Evolutionary conservation across 371 early-diverging fungal genomes (phyloP).

Genomic region (Syncephalastrum monosporum): DNA sequence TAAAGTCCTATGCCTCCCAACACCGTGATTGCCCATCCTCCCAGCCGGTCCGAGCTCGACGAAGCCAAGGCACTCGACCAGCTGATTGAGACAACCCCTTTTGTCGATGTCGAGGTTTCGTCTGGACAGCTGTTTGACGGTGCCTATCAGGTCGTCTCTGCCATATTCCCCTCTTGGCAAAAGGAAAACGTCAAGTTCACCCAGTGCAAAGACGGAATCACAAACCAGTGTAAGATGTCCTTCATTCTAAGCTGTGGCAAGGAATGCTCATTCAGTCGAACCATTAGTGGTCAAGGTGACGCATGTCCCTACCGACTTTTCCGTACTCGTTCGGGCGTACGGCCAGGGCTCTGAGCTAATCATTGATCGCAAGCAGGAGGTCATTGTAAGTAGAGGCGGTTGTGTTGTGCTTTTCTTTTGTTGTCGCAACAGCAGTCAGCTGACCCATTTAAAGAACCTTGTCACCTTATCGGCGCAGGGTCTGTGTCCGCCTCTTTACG

Average conservation of each 20-base stretch:
- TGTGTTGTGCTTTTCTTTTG: slow-evolving; percentile 1
- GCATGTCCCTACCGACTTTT: slow-evolving; percentile 56
- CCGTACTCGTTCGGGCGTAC: slow-evolving; percentile 86
- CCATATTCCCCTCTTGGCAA: slow-evolving; percentile 79
- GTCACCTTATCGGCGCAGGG: slow-evolving; percentile 68
- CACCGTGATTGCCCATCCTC: too few relatives aligned
- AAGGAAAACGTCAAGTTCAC: slow-evolving; percentile 56
- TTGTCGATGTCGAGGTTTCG: slow-evolving; percentile 52
- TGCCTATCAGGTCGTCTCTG: slow-evolving; percentile 52
- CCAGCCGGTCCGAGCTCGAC: too few relatives aligned
- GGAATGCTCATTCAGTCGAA: not conserved
- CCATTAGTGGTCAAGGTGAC: slow-evolving; percentile 73
- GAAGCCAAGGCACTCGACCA: slow-evolving; percentile 14
- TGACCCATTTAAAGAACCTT: slow-evolving; percentile 62
- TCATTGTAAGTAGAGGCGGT: slow-evolving; percentile 63
- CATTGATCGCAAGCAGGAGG: slow-evolving; percentile 89
- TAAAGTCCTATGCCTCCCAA: too few relatives aligned
- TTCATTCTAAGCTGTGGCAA: not conserved
- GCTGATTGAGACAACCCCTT: slow-evolving; percentile 50
- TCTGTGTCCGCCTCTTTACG: slow-evolving; percentile 83
- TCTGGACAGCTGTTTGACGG: slow-evolving; percentile 65
- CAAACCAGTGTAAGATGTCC: slow-evolving; percentile 74
- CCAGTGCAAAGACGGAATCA: slow-evolving; percentile 92
- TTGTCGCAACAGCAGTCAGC: slow-evolving; percentile 2
- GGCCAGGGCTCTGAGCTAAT: slow-evolving; percentile 84